Evolutionary conservation across 805 yeast species (phyloP), one percentile per base, ranked within the genome.

Genomic region (Ogataea paradorogensis): DNA sequence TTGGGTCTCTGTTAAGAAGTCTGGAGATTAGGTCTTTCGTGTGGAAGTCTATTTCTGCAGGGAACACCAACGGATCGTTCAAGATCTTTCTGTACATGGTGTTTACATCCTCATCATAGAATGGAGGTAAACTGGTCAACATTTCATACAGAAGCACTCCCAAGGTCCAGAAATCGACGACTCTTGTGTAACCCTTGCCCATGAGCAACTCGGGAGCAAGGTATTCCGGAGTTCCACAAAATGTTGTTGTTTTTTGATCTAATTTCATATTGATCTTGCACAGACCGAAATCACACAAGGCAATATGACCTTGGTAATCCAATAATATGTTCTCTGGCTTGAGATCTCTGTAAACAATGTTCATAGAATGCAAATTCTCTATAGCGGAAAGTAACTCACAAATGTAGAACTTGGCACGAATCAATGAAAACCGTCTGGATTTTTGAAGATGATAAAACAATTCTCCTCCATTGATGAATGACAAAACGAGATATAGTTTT

Each of bases 131-230:
- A 1, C 98, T 96, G 1, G 97, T 89, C 45, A 93, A 70, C 99
- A 93, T 93, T 59, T 91, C 99, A 61, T 88, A 93, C 31, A 93
- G 69, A 38, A 93, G 70, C 13, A 91, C 90, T 29, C 99, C 99
- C 52, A 93, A 70, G 1, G 99, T 93, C 99, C 99, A 93, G 91
- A 96, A 93, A 64, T 93, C 99, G 15, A 93, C 98, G 8, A 84
- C 84, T 61, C 95, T 81, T 2, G 98, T 89, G 63, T 93, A 93
- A 1, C 98, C 98, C 59, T 86, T 89, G 34, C 95, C 93, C 53
- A 89, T 69, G 34, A 93, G 69, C 51, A 93, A 70, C 64, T 93
- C 99, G 1, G 99, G 99, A 1, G 98, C 96, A 51, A 93, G 71
- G 63, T 93, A 93, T 64, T 93, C 98, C 0, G 98, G 98, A 0